phyloP scores from a whole-genome alignment of 2,329 filamentous ascomycete genomes.

The Verticillium isaacii region DNA sequence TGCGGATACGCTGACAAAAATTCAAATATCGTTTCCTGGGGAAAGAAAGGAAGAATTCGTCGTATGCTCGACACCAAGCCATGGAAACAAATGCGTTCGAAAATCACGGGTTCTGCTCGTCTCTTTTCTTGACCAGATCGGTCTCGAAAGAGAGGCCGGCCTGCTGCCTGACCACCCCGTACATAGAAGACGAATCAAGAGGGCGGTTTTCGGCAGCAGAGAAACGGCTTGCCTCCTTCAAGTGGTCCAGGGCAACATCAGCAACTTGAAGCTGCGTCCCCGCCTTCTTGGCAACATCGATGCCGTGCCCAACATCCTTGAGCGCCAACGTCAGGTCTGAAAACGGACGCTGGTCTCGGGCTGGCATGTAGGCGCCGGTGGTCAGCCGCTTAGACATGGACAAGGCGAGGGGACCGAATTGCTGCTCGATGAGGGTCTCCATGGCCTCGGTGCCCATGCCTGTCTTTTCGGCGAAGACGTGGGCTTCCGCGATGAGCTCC shows the following conservation, averaged over 20 bases:
- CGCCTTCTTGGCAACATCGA: conserved; percentile 32
- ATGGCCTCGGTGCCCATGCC: conserved; percentile 32
- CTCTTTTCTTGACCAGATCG: conserved; percentile 24
- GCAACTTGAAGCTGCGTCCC: conserved; percentile 34
- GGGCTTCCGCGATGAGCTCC: conserved; percentile 43
- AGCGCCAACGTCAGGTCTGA: conserved; percentile 45
- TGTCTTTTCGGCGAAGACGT: conserved; percentile 42
- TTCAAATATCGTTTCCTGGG: too few relatives aligned
- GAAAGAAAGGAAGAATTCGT: too few relatives aligned
- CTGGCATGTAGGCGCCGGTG: conserved; percentile 31
- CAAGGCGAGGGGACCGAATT: conserved; percentile 30
- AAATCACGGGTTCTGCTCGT: conserved; percentile 6
- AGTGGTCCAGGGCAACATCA: conserved; percentile 35
- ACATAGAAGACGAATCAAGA: conserved; percentile 47
- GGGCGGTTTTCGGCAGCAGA: conserved; percentile 25
- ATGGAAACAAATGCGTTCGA: neutral
- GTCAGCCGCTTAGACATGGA: conserved; percentile 32
- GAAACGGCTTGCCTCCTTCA: conserved; percentile 35
- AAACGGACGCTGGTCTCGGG: conserved; percentile 29
- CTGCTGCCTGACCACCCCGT: conserved; percentile 37
- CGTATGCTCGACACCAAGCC: too few relatives aligned
- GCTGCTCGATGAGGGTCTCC: conserved; percentile 35
- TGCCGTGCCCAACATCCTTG: conserved; percentile 47
- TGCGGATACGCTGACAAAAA: too few relatives aligned
- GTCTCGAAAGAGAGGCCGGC: conserved; percentile 40